These are phyloP conservation scores for Globisporangium carolinianum DNA, from an alignment of 352 stramenopile species.

Conservation along the genomic window DNA sequence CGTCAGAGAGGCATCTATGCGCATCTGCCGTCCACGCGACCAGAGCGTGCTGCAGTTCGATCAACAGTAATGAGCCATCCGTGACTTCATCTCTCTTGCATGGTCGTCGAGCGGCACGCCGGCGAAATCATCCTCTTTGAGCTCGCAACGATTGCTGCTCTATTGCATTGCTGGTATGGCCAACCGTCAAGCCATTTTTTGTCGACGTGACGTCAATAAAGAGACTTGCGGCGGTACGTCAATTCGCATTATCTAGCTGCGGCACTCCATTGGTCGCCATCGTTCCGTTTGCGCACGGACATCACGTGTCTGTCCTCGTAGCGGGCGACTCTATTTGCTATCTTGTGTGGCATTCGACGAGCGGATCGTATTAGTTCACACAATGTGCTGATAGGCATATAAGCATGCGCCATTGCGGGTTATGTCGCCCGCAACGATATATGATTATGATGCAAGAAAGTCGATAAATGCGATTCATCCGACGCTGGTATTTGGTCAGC, in stretches of 20 bases:
- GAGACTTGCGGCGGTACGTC: no score
- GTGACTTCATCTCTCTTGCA: not conserved
- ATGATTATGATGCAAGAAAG: not conserved
- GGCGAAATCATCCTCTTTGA: not conserved
- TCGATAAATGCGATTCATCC: not conserved
- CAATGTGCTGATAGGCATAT: no score
- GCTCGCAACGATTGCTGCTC: not conserved
- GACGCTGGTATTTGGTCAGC: not conserved
- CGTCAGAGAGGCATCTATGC: not conserved
- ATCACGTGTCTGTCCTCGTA: no score
- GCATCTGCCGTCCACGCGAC: not conserved
- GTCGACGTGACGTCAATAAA: not conserved
- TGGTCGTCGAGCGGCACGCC: not conserved
- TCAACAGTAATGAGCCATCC: not conserved
- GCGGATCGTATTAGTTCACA: not conserved
- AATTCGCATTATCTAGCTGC: no score
- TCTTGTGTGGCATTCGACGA: not conserved
- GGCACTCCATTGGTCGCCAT: no score
- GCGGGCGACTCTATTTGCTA: no score
- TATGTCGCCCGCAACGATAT: slow-evolving; percentile 10
- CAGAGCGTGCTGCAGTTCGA: not conserved
- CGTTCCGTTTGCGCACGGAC: no score
- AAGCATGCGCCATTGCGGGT: not conserved
- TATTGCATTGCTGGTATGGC: not conserved
- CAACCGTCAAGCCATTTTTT: not conserved